Base-by-base conservation (phyloP, 352 stramenopile species). In the Phytophthora melonis region DNA sequence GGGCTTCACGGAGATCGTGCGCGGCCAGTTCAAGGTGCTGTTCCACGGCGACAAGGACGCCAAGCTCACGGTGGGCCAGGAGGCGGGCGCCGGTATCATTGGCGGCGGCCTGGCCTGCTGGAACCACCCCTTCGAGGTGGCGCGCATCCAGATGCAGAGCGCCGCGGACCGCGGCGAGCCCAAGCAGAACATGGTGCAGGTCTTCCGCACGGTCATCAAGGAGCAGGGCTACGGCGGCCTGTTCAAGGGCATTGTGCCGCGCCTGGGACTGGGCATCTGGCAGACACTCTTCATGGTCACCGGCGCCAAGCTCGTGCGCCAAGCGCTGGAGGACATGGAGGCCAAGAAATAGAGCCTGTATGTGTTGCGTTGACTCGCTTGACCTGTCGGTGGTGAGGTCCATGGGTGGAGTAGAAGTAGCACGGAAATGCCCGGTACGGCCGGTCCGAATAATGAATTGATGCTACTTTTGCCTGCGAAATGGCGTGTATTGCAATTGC, bases 241-340 rank as follows among this genome's bases (percentile, higher is more conserved):
- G 47, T 97, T 97, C 79, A 97, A 97, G 77, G 92, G 92, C 68
- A 96, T 97, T 69, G 90, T 97, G 65, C 92, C 92, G 36, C 88
- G 92, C 39, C 79, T 97, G 47, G 84, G 88, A 3, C 84, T 97
- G 11, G 90, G 88, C 58, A 95, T 97, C 64, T 97, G 91, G 91
- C 92, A 97, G 80, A 97, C 92, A 72, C 84, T 97, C 50, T 97
- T 97, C 72, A 97, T 97, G 92, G 92, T 97, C 77, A 97, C 92
- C 45, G 92, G 92, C 30, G 92, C 92, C 32, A 97, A 97, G 81
- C 86, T 97, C 52, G 84, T 97, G 68, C 91, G 92, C 59, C 87
- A 97, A 67, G 87, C 88, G 68, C 82, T 97, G 10, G 88, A 93
- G 63, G 79, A 92, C 67, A 79, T 58, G 63, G 81, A 86, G 55